Conservation (phyloP, 225 moss, liverwort and hornwort species). For the Sphagnum contortum region DNA sequence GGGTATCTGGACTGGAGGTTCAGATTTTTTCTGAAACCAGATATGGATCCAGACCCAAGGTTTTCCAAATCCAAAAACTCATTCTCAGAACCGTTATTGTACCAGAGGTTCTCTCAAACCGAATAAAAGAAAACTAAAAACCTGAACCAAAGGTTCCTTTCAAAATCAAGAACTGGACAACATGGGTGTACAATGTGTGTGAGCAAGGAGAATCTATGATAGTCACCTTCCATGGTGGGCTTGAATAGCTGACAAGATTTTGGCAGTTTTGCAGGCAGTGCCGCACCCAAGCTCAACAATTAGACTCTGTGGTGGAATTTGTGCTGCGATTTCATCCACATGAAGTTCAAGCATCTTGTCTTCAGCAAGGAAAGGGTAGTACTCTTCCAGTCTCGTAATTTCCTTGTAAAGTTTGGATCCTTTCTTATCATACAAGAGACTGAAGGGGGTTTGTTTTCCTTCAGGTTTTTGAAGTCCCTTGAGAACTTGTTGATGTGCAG, state of each 20-base stretch:
- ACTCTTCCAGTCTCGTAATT: conserved; percentile 75
- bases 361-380: conserved; percentile 75
- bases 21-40: too few species aligned
- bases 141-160: background rate
- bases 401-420: conserved; percentile 67
- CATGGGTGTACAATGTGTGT: background rate
- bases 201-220: background rate
- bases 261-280: conserved; percentile 64
- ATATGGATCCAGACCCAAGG: too few species aligned
- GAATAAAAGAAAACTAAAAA: too few species aligned
- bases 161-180: background rate
- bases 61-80: too few species aligned
- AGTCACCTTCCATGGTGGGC: conserved; percentile 46
- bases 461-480: conserved; percentile 18
- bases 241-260: conserved; percentile 47
- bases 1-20: too few species aligned
- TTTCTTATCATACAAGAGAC: conserved; percentile 60
- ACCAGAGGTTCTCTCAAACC: too few species aligned
- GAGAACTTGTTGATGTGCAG: conserved; percentile 14
- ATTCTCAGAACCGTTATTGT: too few species aligned
- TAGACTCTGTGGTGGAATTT: conserved; percentile 52
- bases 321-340: conserved; percentile 30
- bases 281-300: conserved; percentile 93
- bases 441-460: conserved; percentile 33
- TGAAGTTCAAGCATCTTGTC: conserved; percentile 37